Evolutionary conservation across 163 green algal species (phyloP), one percentile per base, ranked within the genome.

Genomic region (Scenedesmus sp.): DNA sequence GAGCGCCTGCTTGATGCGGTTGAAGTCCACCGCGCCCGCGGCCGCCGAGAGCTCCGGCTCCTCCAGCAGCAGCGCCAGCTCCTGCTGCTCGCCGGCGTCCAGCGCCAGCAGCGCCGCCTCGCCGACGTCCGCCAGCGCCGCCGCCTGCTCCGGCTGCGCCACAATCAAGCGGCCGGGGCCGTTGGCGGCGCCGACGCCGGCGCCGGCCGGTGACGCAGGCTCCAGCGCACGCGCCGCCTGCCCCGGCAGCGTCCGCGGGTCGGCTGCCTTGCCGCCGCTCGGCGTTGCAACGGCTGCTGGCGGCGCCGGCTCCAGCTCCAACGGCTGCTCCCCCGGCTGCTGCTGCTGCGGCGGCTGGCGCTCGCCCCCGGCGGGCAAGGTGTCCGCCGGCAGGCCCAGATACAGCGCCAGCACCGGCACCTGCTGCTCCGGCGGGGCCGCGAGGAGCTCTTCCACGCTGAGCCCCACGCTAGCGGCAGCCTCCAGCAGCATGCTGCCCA

Each of bases 11-110:
- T 77, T 77, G 36, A 77, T 62, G n/a, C 39, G 29, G 50, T 18
- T 77, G 24, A 67, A 77, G n/a, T 77, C 69, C 3, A 77, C 69
- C 57, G 69, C 69, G 5, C 69, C 69, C 39, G 54, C 69, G 7
- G 69, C 69, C 34, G 69, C 69, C 31, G 36, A 67, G 24, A 82
- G 15, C 48, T 70, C 64, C 39, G 67, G 44, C 57, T 76, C 39
- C 51, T 70, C 53, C 63, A 76, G 75, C 53, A 76, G 50, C 24
- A 56, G 5, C 17, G 54, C 45, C 26, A 63, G 42, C 29, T 71
- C 28, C 28, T 80, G 71, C 29, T 65, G 63, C 47, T 63, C 15
- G 9, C 65, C n/a, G 13, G 36, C 67, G n/a, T n/a, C n/a, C n/a
- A 17, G 34, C 28, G 13, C 24, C 11, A 18, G 51, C 51, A 51